Conservation (phyloP, 768 basidiomycete species). For the Trametopsis cervina region DNA sequence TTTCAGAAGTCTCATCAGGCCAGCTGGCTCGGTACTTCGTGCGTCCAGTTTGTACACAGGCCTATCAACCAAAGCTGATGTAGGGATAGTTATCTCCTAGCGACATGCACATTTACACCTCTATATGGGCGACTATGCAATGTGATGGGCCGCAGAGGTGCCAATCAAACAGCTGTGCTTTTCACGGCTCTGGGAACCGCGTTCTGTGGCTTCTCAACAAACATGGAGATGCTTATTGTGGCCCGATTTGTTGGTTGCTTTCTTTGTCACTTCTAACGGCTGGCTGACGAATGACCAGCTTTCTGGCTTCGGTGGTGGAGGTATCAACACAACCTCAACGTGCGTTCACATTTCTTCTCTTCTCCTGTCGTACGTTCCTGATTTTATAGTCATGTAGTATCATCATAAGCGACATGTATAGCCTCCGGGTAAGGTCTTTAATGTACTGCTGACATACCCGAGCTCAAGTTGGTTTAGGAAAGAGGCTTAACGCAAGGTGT, state of each 20-base stretch:
- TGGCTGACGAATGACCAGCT: slow-evolving; percentile 33
- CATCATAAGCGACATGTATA: slow-evolving; percentile 77
- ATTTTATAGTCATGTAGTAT: too few relatives aligned
- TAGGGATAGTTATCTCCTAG: slow-evolving; percentile 55
- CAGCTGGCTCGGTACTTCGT: slow-evolving; percentile 81
- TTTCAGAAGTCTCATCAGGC: slow-evolving; percentile 73
- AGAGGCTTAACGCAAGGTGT: slow-evolving; percentile 70
- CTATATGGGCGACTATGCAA: slow-evolving; percentile 78
- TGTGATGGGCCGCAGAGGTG: slow-evolving; percentile 64
- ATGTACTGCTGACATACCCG: neutral
- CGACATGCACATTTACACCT: slow-evolving; percentile 78
- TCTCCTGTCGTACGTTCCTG: too few relatives aligned
- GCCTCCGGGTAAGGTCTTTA: slow-evolving; percentile 48
- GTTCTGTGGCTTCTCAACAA: slow-evolving; percentile 58
- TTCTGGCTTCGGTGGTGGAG: slow-evolving; percentile 75
- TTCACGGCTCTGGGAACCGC: slow-evolving; percentile 58
- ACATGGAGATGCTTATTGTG: slow-evolving; percentile 64
- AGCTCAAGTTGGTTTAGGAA: slow-evolving; percentile 31
- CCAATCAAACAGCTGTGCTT: slow-evolving; percentile 57
- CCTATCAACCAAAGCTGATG: neutral
- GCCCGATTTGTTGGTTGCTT: slow-evolving; percentile 43
- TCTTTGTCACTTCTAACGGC: neutral
- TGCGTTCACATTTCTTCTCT: slow-evolving; percentile 30
- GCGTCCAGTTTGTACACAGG: slow-evolving; percentile 15
- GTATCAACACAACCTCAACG: slow-evolving; percentile 64